Base-by-base conservation (phyloP, 2,329 filamentous ascomycete genomes). In the Alternaria sp. region DNA sequence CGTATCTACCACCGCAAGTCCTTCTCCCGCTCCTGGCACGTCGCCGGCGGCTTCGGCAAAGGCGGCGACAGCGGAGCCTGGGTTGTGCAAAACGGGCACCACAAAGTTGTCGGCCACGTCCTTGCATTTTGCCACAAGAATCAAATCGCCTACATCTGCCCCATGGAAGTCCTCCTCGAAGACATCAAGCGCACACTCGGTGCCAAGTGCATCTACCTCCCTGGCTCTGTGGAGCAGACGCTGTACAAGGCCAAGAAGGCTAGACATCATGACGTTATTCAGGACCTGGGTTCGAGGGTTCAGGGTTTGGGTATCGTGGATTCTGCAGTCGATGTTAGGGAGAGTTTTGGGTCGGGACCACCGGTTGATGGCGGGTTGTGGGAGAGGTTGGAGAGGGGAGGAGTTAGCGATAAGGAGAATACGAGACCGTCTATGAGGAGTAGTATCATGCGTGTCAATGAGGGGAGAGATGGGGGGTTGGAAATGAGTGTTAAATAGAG, bases 61-160 rank as follows among this genome's bases (percentile, higher is more conserved):
- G 93, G 93, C 2, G 94, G 94, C 17, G 94, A 98, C 75, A 94
- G 90, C 6, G 94, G 94, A 4, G 94, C 94, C 0, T 98, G 94
- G 94, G 87, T 98, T 4, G 88, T 97, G 14, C 91, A 94, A 67
- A 89, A 91, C 56, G 84, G 85, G 5, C 83, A 88, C n/a, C 92
- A 92, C 1, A 86, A 88, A 36, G 87, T 97, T 3, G 95, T 92
- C 67, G 94, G 94, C 0, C 94, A 97, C 70, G 91, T 98, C 0
- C 83, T 98, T 11, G 94, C 94, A 0, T 96, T 90, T 88, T 94
- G 90, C 67, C 86, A 88, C 62, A 87, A 88, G 61, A 94, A 91
- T 72, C 87, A 87, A 40, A 88, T 92, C 5, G 93, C 93, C 0
- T 98, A 97, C 75, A 95, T 98, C 61, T 95, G 92, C 61, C 94